Conservation (phyloP, 2,329 filamentous ascomycete species). For the Xenosphaeropsis pyriputrescens region DNA sequence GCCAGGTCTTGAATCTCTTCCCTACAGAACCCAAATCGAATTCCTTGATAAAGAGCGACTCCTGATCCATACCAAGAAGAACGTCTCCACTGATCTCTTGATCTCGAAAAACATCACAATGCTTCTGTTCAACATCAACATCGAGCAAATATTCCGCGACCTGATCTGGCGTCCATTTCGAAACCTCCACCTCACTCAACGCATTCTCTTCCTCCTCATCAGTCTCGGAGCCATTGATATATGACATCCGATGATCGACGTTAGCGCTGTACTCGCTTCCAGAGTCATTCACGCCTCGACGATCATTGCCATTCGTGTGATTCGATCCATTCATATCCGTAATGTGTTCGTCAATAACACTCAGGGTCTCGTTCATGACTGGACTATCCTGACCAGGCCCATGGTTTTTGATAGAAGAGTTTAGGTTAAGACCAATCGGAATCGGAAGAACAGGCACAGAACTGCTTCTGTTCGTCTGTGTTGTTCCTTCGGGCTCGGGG, state of each 20-base stretch:
- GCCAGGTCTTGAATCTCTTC: constrained; percentile 82
- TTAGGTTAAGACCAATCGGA: constrained; percentile 20
- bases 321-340: constrained; percentile 58
- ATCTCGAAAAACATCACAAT: constrained; percentile 88
- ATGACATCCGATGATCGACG: constrained; percentile 64
- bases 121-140: constrained; percentile 69
- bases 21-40: constrained; percentile 90
- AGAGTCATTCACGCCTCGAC: constrained; percentile 52
- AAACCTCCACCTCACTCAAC: constrained; percentile 62
- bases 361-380: constrained; percentile 87
- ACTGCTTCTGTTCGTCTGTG: too few species aligned
- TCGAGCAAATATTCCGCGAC: constrained; percentile 85
- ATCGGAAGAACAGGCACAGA: constrained; percentile 13
- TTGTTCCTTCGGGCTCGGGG: too few species aligned
- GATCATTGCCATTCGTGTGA: constrained; percentile 26
- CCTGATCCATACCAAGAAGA: constrained; percentile 85
- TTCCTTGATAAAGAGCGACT: constrained; percentile 87
- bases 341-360: constrained; percentile 94
- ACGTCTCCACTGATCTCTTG: constrained; percentile 95
- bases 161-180: constrained; percentile 63
- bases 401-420: constrained; percentile 30
- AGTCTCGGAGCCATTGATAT: constrained; percentile 87
- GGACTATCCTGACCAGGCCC: constrained; percentile 44
- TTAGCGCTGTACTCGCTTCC: constrained; percentile 83
- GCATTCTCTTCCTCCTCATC: constrained; percentile 73